These are phyloP conservation scores for Cryptosporidium xiaoi DNA, from an alignment of 169 alveolate genomes.

Conservation along the genomic window DNA sequence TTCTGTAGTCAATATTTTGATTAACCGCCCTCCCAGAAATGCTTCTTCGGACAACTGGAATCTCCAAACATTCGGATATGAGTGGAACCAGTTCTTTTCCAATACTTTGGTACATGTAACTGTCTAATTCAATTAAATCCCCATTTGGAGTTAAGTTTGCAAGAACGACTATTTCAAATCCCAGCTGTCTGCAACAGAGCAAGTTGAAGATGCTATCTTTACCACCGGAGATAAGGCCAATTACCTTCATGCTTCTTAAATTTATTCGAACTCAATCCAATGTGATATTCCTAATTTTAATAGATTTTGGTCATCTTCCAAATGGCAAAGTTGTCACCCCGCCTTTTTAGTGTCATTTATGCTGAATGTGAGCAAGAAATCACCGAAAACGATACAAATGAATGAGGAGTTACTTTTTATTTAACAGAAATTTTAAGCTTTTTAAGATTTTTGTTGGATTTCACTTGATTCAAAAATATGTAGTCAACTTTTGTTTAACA, in stretches of 20 bases:
- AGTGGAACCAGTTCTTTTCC: constrained; percentile 92
- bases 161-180: constrained; percentile 67
- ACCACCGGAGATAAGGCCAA: constrained; percentile 90
- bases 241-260: constrained; percentile 78
- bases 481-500: constrained; percentile 30
- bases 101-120: constrained; percentile 96
- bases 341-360: background rate
- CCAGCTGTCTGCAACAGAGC: constrained; percentile 77
- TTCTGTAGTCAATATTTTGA: constrained; percentile 85
- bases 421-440: background rate
- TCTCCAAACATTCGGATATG: constrained; percentile 93
- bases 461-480: constrained; percentile 32
- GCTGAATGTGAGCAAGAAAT: too few species aligned
- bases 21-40: constrained; percentile 85
- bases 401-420: constrained; percentile 1
- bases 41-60: constrained; percentile 87
- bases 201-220: constrained; percentile 86
- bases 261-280: background rate
- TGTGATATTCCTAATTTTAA: background rate
- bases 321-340: background rate
- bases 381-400: background rate
- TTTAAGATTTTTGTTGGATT: constrained; percentile 16
- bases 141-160: constrained; percentile 76
- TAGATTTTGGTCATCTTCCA: constrained; percentile 44
- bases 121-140: constrained; percentile 88